Evolutionary conservation across 2,329 filamentous ascomycete genomes (phyloP).

Genomic region (Metarhizium robertsii): DNA sequence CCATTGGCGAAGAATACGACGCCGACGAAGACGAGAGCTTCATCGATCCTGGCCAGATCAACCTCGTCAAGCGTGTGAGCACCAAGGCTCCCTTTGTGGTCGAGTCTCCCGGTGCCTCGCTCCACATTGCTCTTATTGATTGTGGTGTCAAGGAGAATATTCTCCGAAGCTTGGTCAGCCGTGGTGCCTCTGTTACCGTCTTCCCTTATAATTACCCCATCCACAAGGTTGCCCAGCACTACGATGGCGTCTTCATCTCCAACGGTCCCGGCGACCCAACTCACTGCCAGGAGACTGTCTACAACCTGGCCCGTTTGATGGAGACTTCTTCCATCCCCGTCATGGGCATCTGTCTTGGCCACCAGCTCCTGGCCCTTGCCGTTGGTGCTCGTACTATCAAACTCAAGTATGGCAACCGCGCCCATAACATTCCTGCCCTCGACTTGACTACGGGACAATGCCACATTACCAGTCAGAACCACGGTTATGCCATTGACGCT

Average conservation of each 20-base stretch:
- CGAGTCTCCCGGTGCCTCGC: constrained; percentile 69
- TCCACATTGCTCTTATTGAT: constrained; percentile 91
- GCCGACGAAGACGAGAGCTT: constrained; percentile 96
- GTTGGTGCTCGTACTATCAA: constrained; percentile 86
- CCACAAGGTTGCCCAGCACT: constrained; percentile 96
- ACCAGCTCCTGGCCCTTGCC: constrained; percentile 89
- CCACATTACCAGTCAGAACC: constrained; percentile 98
- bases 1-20: constrained; percentile 95
- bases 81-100: constrained; percentile 98
- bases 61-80: constrained; percentile 90
- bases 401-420: constrained; percentile 98
- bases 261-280: constrained; percentile 98
- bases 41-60: constrained; percentile 90
- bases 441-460: constrained; percentile 93
- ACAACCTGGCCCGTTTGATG: constrained; percentile 86
- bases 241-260: constrained; percentile 97
- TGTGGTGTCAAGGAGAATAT: constrained; percentile 99
- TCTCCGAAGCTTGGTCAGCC: constrained; percentile 82
- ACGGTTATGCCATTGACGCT: constrained; percentile 91
- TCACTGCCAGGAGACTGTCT: constrained; percentile 89
- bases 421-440: constrained; percentile 94
- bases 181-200: constrained; percentile 84
- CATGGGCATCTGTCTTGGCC: constrained; percentile 96
- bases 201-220: constrained; percentile 97
- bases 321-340: constrained; percentile 83